phyloP scores from a whole-genome alignment of 164 flowering plant species.

The Akebia trifoliata region DNA sequence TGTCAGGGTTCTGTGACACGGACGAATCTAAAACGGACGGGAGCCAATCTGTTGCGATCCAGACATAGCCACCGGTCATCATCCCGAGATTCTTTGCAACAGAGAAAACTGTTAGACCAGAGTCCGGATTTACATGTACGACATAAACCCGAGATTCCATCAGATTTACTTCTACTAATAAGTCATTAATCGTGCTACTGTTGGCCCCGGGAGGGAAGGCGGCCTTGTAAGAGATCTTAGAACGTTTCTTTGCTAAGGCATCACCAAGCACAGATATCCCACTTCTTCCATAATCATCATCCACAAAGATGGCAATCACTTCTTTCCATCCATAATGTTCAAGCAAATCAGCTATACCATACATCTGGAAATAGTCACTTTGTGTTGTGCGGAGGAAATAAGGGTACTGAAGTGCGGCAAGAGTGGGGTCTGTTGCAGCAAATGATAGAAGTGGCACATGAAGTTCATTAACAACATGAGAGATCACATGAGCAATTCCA shows the following conservation, averaged over 20 bases:
- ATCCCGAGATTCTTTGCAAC: conserved; percentile 59
- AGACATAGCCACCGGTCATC: conserved; percentile 69
- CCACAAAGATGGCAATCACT: conserved; percentile 77
- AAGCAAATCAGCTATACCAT: conserved; percentile 69
- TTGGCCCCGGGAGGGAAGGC: conserved; percentile 54
- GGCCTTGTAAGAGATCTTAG: conserved; percentile 73
- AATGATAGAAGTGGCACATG: conserved; percentile 80
- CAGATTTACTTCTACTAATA: conserved; percentile 49
- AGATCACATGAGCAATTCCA: conserved; percentile 73
- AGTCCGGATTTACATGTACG: conserved; percentile 78
- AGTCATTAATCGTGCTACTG: conserved; percentile 31
- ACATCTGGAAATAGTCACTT: conserved; percentile 76
- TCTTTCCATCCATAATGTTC: conserved; percentile 67
- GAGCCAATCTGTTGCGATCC: conserved; percentile 98
- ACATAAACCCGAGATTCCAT: conserved; percentile 88
- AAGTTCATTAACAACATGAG: conserved; percentile 66
- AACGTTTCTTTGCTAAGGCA: conserved; percentile 64
- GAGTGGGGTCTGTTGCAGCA: conserved; percentile 86
- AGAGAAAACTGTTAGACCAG: conserved; percentile 55
- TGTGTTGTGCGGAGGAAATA: conserved; percentile 74
- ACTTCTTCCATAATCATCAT: conserved; percentile 80
- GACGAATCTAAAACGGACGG: conserved; percentile 63
- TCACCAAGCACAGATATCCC: conserved; percentile 74
- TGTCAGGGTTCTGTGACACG: conserved; percentile 26
- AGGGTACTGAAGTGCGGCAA: conserved; percentile 68